Conservation (phyloP, 495 filamentous ascomycete genomes). For the Daldinia decipiens region DNA sequence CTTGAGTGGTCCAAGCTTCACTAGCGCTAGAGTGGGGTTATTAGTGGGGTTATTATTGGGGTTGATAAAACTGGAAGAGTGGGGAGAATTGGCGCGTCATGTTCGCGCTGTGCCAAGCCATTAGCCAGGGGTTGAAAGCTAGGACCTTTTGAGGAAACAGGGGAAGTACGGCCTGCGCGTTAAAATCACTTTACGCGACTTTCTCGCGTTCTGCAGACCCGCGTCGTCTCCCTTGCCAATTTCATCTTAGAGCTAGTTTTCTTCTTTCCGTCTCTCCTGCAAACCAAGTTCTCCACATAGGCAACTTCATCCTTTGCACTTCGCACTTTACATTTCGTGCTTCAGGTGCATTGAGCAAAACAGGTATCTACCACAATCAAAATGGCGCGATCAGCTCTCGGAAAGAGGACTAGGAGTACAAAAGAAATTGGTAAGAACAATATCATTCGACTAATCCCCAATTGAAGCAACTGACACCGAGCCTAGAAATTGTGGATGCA, state of each 20-base stretch:
- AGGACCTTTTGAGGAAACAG: neutral
- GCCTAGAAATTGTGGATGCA: conserved; percentile 42
- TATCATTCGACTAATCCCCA: conserved; percentile 34
- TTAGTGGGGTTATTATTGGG: neutral
- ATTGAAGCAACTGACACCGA: conserved; percentile 52
- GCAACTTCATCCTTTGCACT: conserved; percentile 8
- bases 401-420: conserved; percentile 75
- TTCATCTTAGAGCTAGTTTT: conserved; percentile 29
- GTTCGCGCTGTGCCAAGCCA: conserved; percentile 1
- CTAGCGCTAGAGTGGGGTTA: conserved; percentile 3
- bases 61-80: neutral
- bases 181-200: conserved; percentile 43
- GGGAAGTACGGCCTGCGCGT: neutral
- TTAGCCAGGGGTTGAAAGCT: neutral
- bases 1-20: neutral
- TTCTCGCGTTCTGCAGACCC: conserved; percentile 41
- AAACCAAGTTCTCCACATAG: conserved; percentile 5
- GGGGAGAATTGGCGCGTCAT: neutral
- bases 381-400: conserved; percentile 74
- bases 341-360: neutral
- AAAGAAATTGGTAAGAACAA: conserved; percentile 66
- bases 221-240: conserved; percentile 45
- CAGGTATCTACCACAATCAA: conserved; percentile 4
- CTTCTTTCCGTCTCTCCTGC: conserved; percentile 14
- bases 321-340: neutral